These are phyloP conservation scores for Juncus effusus DNA, from an alignment of 176 grass and related monocot species.

Conservation along the genomic window DNA sequence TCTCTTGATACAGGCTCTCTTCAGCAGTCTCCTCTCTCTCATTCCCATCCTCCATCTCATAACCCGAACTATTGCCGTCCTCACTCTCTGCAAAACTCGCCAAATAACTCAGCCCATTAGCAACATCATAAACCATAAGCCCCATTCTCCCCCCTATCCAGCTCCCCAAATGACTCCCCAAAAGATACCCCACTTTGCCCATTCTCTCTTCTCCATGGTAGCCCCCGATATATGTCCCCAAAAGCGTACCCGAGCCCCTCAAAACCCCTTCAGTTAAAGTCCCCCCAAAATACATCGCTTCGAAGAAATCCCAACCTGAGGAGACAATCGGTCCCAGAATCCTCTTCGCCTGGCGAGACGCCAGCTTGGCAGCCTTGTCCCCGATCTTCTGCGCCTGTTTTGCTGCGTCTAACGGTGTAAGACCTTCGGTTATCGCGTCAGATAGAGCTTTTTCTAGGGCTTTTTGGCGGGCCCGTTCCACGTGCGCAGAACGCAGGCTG, in stretches of 20 bases:
- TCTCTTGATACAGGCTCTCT: constrained; percentile 20
- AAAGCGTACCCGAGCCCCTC: constrained; percentile 72
- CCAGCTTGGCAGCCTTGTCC: constrained; percentile 71
- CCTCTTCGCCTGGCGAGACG: constrained; percentile 76
- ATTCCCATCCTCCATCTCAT: constrained; percentile 40
- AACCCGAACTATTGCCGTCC: constrained; percentile 27
- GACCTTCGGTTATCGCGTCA: constrained; percentile 63
- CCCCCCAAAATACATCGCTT: constrained; percentile 91
- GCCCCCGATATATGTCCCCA: constrained; percentile 81
- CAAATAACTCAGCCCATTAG: constrained; percentile 69
- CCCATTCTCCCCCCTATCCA: constrained; percentile 94
- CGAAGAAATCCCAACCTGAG: constrained; percentile 97
- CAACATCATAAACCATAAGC: constrained; percentile 90
- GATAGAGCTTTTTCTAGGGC: constrained; percentile 60
- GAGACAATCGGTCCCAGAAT: constrained; percentile 89
- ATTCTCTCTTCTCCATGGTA: constrained; percentile 85
- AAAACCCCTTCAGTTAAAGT: constrained; percentile 85
- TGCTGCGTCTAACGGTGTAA: constrained; percentile 44
- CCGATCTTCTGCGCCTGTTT: constrained; percentile 83
- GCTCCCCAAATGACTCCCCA: constrained; percentile 88
- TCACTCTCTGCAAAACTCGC: constrained; percentile 47
- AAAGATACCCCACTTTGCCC: constrained; percentile 77
- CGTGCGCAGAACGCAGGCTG: constrained; percentile 63
- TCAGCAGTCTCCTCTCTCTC: constrained; percentile 15
- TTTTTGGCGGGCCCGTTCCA: constrained; percentile 54